Percentiles rank a stretch among this genome's conserved stretches.
These are phyloP conservation scores for Cyamopsis tetragonoloba DNA, from an alignment of 306 rosid species.

Conservation along the genomic window DNA sequence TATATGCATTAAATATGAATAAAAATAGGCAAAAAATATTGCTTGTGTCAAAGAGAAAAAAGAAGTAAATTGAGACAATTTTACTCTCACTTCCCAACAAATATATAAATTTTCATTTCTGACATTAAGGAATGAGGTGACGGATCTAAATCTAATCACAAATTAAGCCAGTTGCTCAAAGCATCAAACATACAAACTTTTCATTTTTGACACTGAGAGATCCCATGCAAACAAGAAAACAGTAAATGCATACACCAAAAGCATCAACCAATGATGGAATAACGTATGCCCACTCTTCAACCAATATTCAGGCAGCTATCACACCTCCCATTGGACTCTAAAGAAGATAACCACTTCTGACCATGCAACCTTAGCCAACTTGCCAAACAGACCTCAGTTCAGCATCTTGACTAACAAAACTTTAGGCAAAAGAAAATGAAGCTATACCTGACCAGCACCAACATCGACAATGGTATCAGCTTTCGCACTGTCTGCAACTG, in stretches of 20 bases:
- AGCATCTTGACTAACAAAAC: neutral
- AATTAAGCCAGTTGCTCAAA: neutral
- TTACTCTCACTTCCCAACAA: conserved; percentile 7
- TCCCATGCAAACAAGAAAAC: neutral
- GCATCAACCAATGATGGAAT: neutral
- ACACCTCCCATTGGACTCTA: neutral
- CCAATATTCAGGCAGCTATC: conserved; percentile 1
- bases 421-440: conserved; percentile 22
- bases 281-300: neutral
- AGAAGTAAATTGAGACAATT: neutral
- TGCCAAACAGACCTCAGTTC: conserved; percentile 19
- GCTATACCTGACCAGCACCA: conserved; percentile 91
- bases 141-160: neutral
- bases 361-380: neutral
- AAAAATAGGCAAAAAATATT: neutral
- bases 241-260: neutral
- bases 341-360: conserved; percentile 5
- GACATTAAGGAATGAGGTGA: neutral
- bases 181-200: neutral
- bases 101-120: conserved; percentile 4
- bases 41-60: neutral
- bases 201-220: neutral
- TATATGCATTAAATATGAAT: neutral
- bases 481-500: conserved; percentile 44
- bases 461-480: conserved; percentile 69